Base-by-base conservation (phyloP, 2,329 filamentous ascomycete genomes). In the Fusarium sambucinum region DNA sequence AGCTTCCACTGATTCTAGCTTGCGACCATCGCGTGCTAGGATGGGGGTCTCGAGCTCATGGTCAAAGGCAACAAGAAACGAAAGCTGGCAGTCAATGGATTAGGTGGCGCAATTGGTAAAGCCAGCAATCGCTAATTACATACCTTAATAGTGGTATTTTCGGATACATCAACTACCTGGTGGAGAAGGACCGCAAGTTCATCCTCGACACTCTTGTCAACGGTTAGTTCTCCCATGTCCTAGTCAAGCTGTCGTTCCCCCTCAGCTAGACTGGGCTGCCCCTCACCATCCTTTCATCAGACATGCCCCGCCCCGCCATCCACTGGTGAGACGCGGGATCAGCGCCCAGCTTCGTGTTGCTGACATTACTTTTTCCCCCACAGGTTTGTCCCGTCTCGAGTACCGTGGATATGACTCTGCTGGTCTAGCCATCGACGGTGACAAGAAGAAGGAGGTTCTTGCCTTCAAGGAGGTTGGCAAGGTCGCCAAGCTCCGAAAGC, bases 381-480 rank as follows among this genome's bases (percentile, higher is more conserved):
- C 78, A 97, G 94, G 95, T 78, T 92, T 98, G 63, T 92, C 93
- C 63, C 92, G 96, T 80, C 92, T 99, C 76, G 96, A 99, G 84
- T 99, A 99, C 86, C 92, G 96, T 82, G 96, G 96, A 74, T 99
- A 99, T 82, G 96, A 99, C 82, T 98, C 96, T 70, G 95, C 96
- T 67, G 96, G 96, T 85, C 87, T 99, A 71, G 95, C 95, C 72
- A 84, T 99, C 76, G 96, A 99, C 80, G 96, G 96, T 69, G 92
- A 99, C 87, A 98, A 97, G 90, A 97, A 96, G 87, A 97, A 97
- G 77, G 93, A 98, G 84, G 94, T 98, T 73, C 89, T 93, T 72
- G 94, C 96, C 68, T 98, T 94, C 89, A 99, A 99, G 87, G 96
- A 98, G 86, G 96, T 99, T 68, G 96, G 96, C 86, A 99, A 99